phyloP scores from a whole-genome alignment of 331 rosid genomes.

The Telfairia occidentalis region DNA sequence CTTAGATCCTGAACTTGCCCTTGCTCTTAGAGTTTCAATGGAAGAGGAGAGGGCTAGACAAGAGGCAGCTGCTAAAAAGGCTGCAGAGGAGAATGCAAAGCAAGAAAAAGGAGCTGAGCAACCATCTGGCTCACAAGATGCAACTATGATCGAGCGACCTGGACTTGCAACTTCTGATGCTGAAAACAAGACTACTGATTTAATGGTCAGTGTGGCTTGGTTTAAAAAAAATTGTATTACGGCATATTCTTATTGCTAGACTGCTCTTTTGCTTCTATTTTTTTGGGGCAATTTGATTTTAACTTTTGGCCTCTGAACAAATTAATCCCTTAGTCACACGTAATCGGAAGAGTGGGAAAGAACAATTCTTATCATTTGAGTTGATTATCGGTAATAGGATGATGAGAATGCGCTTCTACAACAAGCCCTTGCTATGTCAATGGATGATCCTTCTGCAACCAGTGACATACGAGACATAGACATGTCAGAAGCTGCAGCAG shows the following conservation, averaged over 20 bases:
- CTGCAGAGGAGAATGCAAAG: slow-evolving; percentile 72
- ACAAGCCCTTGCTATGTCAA: slow-evolving; percentile 98
- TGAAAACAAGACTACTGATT: slow-evolving; percentile 55
- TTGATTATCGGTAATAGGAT: slow-evolving; percentile 29
- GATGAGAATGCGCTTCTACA: slow-evolving; percentile 88
- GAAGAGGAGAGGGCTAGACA: slow-evolving; percentile 99
- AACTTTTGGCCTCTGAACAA: not conserved
- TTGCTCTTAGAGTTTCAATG: slow-evolving; percentile 98
- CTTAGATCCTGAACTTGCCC: slow-evolving; percentile 98
- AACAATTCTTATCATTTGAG: not conserved
- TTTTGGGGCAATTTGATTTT: not conserved
- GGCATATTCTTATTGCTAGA: not conserved
- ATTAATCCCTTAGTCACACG: not conserved
- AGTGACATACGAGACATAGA: slow-evolving; percentile 60
- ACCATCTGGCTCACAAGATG: slow-evolving; percentile 66
- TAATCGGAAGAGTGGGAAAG: not conserved
- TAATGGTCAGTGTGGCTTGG: slow-evolving; percentile 23
- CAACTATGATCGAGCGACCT: slow-evolving; percentile 69
- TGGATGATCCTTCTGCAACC: slow-evolving; percentile 67
- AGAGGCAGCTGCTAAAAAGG: slow-evolving; percentile 99
- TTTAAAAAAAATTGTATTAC: not conserved
- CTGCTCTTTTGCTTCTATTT: not conserved
- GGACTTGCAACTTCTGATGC: slow-evolving; percentile 50
- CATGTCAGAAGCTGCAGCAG: slow-evolving; percentile 75
- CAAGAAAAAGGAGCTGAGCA: slow-evolving; percentile 70